Base-by-base conservation (phyloP, 208 protist genomes). In the Trypanosoma lewisi region DNA sequence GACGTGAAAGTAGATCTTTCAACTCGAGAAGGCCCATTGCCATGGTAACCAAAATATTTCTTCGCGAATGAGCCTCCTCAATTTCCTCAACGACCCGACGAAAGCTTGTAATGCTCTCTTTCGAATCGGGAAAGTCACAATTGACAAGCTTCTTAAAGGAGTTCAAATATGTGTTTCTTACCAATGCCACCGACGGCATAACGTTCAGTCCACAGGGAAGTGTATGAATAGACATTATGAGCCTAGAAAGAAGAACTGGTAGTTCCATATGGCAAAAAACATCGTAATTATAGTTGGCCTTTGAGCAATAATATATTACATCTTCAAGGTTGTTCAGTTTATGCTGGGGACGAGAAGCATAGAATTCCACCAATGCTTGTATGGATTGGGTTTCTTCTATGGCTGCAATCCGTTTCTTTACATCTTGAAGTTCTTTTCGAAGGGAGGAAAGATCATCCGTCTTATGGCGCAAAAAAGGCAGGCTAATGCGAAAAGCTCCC, bases 231-330 rank as follows among this genome's bases (percentile, higher is more conserved):
- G 63, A 71, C 2, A 28, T 70, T 25, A 95, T 87, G 11, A 86
- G 76, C 31, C 87, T 73, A 12, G 88, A 77, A 36, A 96, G 67
- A 14, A 93, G 70, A 28, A 94, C 76, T 7, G 93, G 93, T 9
- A 97, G 78, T 52, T 91, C 79, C 37, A 82, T 62, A 60, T 95
- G 89, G 42, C 89, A 93, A 62, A 91, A 95, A 44, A 95, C 82
- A 9, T 70, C 49, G 25, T 63, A 27, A 50, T 70, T 77, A 52
- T 67, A 70, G 31, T 66, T 58, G 21, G 47, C 19, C 55, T 61
- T 60, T 17, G 51, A 31, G 39, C 71, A 77, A 37, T 63, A 62
- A 33, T 54, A 28, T 12, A 70, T 47, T 1, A 77, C 65, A 0
- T 70, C 61, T 23, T 59, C 23, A 49, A 64, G 44, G 11, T 47